Base-by-base conservation (phyloP, 176 grass and related monocot species). In the Juncus effusus region DNA sequence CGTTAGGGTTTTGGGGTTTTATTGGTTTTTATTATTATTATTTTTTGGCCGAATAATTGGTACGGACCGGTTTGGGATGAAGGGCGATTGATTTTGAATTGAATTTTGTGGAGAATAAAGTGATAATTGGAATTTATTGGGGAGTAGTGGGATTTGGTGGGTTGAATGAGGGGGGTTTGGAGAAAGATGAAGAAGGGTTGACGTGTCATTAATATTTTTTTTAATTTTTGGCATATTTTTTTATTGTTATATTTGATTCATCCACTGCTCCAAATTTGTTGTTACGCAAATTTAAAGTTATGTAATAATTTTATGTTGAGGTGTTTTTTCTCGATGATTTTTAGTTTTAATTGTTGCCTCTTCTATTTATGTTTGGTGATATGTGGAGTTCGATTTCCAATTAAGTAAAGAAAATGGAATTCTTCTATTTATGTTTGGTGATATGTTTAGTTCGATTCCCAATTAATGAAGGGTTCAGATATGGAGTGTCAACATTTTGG, bases 1-100 rank as follows among this genome's bases (percentile, higher is more conserved):
- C 54, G 44, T 64, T 67, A 44, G 52, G 77, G 38, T 36, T 38
- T 64, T 67, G 39, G 52, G 77, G 38, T 36, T 38, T 67, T 49
- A 13, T 72, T 58, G 69, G 14, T 36, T 42, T 12, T 4, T 52
- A 58, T 52, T 40, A n/a, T n/a, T 42, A 72, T 60, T 42, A 4
- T 72, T 58, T 69, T 69, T 49, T 53, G 11, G 1, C 3, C 19
- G 50, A 70, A 70, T 70, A 70, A 70, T 36, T 36, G 35, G 51
- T 50, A 47, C 38, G 37, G 13, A 28, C 1, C 16, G 35, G 13
- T 15, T 13, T 36, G 66, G 45, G 51, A 38, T 5, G 39, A 14
- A 65, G 35, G 49, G 45, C 8, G 4, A 70, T 70, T 66, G 19
- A 28, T 28, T 28, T 28, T 28, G 19, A 28, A 9, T 47, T 47